Evolutionary conservation across 495 filamentous ascomycete species (phyloP).

Genomic region (Evansstolkia leycettana): DNA sequence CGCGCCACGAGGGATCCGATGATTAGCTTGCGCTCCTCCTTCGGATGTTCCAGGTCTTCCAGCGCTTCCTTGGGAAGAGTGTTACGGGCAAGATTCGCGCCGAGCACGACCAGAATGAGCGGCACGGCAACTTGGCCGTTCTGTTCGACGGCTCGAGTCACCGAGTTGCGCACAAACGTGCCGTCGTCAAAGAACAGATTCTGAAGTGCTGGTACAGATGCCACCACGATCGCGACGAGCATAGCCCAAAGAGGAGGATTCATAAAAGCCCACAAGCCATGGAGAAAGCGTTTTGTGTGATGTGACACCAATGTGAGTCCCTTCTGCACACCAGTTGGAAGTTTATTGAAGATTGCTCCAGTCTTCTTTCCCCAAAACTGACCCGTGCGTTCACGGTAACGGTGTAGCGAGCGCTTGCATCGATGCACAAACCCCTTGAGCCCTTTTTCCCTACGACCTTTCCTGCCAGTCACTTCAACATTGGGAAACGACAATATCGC

Average conservation of each 20-base stretch:
- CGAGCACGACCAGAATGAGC: constrained; percentile 90
- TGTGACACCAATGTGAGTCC: constrained; percentile 29
- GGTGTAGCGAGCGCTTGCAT: constrained; percentile 12
- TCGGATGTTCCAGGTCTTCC: constrained; percentile 44
- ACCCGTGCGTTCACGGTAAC: constrained; percentile 6
- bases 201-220: constrained; percentile 79
- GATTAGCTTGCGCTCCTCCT: constrained; percentile 66
- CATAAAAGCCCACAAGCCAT: constrained; percentile 83
- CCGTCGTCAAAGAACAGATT: constrained; percentile 77
- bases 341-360: constrained; percentile 20
- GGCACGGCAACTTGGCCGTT: constrained; percentile 88
- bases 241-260: constrained; percentile 98
- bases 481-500: constrained; percentile 33
- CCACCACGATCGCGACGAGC: constrained; percentile 76
- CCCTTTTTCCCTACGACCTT: constrained; percentile 3
- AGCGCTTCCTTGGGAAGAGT: constrained; percentile 46
- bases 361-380: constrained; percentile 14
- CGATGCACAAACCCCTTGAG: constrained; percentile 13
- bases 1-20: constrained; percentile 75
- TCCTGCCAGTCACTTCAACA: constrained; percentile 20
- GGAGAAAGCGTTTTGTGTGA: constrained; percentile 38
- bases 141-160: constrained; percentile 75
- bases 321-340: constrained; percentile 50
- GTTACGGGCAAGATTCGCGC: constrained; percentile 77
- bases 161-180: constrained; percentile 83